Evolutionary conservation across 202 grass and related monocot species (phyloP), one percentile per base, ranked within the genome.

Genomic region (Cymbopogon flexuosus): DNA sequence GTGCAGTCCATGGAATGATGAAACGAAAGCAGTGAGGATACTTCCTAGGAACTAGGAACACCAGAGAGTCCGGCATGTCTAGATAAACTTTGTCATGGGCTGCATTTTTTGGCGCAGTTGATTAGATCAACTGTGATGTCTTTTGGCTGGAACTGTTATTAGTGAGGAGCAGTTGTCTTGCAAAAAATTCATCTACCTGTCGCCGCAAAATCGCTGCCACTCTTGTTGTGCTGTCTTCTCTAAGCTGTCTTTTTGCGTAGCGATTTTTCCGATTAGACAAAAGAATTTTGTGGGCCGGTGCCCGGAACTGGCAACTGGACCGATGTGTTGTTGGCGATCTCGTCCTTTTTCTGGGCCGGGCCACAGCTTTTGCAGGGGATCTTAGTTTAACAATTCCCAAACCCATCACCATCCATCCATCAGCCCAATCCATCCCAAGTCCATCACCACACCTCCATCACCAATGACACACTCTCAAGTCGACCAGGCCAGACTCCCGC

Each of bases 1-100:
- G 13, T 79, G 70, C 70, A 88, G 62, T 68, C 69, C 75, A 34
- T 54, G 39, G 10, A 41, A 41, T 3, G 3, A 46, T 46, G 43
- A 15, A 65, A 47, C 2, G 27, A 54, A 54, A 9, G 51, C 51
- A 9, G 51, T 41, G n/a, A 7, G 65, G n/a, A 21, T 41, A 23
- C 18, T 12, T 54, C 65, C 64, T 67, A 67, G 64, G 64, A 67
- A 40, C 34, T 66, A 66, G 33, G 63, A 66, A 6, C 34, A 39
- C 1, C 30, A 46, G 37, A 36, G 35, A 3, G 30, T 9, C 15
- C 2, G 18, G 3, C 8, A 21, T 39, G 63, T 67, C 8, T 67
- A 19, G n/a, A 67, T 21, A 27, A 27, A 22, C 35, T 8, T 18
- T 18, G 13, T 1, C 35, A 40, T 22, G 65, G 64, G 35, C 37